Evolutionary conservation across 192 early-diverging fungal genomes (phyloP), one percentile per base, ranked within the genome.

Genomic region (Coemansia sp.): DNA sequence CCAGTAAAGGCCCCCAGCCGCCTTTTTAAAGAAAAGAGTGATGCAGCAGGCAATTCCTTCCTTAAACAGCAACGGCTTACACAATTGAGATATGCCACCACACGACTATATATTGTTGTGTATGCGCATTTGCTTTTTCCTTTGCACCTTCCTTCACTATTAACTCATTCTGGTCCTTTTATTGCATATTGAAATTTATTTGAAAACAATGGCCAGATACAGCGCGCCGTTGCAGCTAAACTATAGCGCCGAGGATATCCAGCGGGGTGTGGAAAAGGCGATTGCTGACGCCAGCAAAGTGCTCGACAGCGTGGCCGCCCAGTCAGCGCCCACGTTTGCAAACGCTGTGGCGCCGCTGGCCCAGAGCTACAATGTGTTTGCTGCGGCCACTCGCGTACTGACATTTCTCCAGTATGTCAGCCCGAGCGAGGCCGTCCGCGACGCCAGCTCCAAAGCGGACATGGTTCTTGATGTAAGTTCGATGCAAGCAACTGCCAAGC

Each of bases 371-470:
- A 55, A 55, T 20, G 29, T 10, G 41, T 44, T 44, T 44, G 23
- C 28, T 2, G 27, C 20, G 14, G 31, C 20, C 20, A 25, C 42
- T 3, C 40, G 29, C 12, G 29, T 32, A 12, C 20, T 41, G 14
- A 23, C 40, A 5, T 63, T 59, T 15, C 47, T 78, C 3, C 60
- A 67, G 19, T 49, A 64, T 39, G 56, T 56, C 25, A 70, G 69
- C 30, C 20, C 67, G 15, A 69, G 82, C 36, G 78, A 79, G 42
- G 67, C 55, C 32, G 72, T 84, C 8, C 81, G 86, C 36, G 81
- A 83, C 8, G 86, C 86, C 25, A 73, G 83, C 8, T 70, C 74
- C 11, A 81, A 75, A 9, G 86, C 82, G 2, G 79, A 82, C 42
- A 77, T 78, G 48, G 48, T 67, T 9, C 66, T 79, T 21, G 45